phyloP scores from a whole-genome alignment of 305 asterid species.

The Rubia peregrina region DNA sequence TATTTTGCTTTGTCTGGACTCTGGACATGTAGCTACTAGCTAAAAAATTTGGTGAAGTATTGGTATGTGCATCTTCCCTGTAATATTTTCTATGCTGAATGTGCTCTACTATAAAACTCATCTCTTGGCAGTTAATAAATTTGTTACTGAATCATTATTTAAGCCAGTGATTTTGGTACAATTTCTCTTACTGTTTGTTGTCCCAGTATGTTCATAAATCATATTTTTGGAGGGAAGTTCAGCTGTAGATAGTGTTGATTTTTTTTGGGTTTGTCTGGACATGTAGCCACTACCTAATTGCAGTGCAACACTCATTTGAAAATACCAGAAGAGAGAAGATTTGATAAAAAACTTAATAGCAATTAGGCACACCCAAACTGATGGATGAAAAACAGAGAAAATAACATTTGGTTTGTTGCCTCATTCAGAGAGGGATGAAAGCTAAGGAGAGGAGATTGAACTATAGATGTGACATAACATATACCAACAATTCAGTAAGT shows the following conservation, averaged over 20 bases:
- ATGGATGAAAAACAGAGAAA: neutral
- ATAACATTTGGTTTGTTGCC: slow-evolving; percentile 9
- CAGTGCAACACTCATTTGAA: neutral
- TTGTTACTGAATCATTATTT: neutral
- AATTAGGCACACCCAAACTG: neutral
- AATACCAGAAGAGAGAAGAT: slow-evolving; percentile 8
- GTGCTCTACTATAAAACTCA: neutral
- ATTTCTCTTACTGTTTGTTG: neutral
- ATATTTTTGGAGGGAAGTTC: slow-evolving; percentile 4
- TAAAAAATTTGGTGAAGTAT: neutral
- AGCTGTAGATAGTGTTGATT: neutral
- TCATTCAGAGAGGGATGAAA: slow-evolving; percentile 69
- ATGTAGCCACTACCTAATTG: neutral
- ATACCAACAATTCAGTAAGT: slow-evolving; percentile 86
- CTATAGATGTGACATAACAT: slow-evolving; percentile 89
- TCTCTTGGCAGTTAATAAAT: neutral
- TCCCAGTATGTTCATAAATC: neutral
- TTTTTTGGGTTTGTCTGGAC: neutral
- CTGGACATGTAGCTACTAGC: neutral
- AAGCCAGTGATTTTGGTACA: neutral
- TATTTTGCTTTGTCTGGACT: neutral
- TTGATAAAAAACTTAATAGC: neutral
- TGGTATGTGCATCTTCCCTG: neutral
- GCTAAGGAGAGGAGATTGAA: slow-evolving; percentile 63
- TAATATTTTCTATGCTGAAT: neutral